Conservation (phyloP, 495 filamentous ascomycete genomes). For the Hypoxylon perforatum region DNA sequence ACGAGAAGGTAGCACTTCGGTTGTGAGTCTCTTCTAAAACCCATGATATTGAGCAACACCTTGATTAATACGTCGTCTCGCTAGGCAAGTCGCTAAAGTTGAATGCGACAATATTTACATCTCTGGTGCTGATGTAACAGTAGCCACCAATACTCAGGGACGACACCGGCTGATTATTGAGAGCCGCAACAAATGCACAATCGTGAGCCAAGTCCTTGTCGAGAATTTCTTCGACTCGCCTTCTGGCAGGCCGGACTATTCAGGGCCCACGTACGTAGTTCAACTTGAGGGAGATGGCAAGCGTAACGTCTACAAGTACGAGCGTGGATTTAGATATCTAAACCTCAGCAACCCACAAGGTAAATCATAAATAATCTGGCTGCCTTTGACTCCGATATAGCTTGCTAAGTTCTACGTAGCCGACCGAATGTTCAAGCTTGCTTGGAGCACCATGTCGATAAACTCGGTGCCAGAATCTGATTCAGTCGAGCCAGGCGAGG, state of each 20-base stretch:
- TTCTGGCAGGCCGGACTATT: constrained; percentile 3
- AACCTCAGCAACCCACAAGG: constrained; percentile 29
- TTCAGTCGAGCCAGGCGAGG: neutral
- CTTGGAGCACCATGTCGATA: neutral
- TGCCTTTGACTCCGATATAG: neutral
- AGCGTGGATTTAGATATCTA: constrained; percentile 32
- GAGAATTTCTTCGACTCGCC: constrained; percentile 12
- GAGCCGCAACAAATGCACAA: constrained; percentile 38
- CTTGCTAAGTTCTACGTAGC: constrained; percentile 4
- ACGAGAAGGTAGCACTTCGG: constrained; percentile 35
- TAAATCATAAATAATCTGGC: neutral
- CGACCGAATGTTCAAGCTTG: constrained; percentile 19
- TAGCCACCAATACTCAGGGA: constrained; percentile 12
- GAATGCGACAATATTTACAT: constrained; percentile 37
- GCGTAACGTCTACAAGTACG: constrained; percentile 32
- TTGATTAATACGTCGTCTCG: neutral
- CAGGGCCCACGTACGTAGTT: constrained; percentile 35
- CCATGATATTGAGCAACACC: neutral
- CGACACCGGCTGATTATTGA: constrained; percentile 30
- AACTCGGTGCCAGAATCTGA: neutral
- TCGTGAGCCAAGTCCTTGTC: constrained; percentile 28
- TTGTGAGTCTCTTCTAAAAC: constrained; percentile 11
- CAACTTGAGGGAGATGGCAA: constrained; percentile 18
- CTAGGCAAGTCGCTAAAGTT: constrained; percentile 32
- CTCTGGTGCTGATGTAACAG: constrained; percentile 32